phyloP scores from a whole-genome alignment of 306 rosid species.

The Crataegus laevigata region DNA sequence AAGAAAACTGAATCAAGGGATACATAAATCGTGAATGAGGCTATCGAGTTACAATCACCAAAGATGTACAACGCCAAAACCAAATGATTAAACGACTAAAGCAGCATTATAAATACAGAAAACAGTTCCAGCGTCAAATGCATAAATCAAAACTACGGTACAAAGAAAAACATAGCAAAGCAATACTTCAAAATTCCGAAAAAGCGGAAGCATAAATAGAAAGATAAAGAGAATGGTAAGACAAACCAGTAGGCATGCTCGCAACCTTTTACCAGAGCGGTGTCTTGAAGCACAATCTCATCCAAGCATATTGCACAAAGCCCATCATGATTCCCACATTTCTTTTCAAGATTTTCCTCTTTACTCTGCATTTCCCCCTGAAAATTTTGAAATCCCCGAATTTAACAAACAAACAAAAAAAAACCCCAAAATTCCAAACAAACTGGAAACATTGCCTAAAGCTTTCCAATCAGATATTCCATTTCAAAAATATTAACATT shows the following conservation, averaged over 20 bases:
- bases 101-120: constrained; percentile 1
- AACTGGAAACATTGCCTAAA: neutral
- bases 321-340: constrained; percentile 52
- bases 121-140: neutral
- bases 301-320: constrained; percentile 72
- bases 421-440: neutral
- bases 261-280: constrained; percentile 86
- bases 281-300: constrained; percentile 61
- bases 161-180: neutral
- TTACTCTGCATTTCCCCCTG: constrained; percentile 39
- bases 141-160: neutral
- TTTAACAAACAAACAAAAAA: neutral
- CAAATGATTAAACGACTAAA: constrained; percentile 2
- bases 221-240: constrained; percentile 15
- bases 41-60: neutral
- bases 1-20: neutral
- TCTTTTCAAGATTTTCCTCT: constrained; percentile 24
- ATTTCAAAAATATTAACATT: too few relatives aligned
- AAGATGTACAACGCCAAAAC: neutral
- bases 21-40: neutral
- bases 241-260: constrained; percentile 97
- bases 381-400: constrained; percentile 3
- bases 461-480: neutral
- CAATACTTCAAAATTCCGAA: neutral
- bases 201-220: neutral